phyloP scores from a whole-genome alignment of 202 grass and related monocot genomes.

The Brachypodium distachyon region DNA sequence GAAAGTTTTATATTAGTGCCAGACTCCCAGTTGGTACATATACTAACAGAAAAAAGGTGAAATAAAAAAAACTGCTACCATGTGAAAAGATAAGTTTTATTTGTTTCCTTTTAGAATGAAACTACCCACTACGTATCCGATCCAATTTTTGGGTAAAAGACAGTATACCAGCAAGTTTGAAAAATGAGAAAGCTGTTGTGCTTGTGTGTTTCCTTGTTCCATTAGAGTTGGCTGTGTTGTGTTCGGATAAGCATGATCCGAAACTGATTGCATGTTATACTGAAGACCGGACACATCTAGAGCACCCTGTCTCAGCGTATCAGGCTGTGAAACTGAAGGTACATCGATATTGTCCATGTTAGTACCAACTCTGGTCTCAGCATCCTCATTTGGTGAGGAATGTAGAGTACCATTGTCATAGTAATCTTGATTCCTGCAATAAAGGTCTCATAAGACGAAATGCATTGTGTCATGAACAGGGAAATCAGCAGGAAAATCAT shows the following conservation, averaged over 20 bases:
- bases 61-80: background rate
- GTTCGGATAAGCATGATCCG: constrained; percentile 60
- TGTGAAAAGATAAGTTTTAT: background rate
- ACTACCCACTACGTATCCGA: background rate
- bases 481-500: background rate
- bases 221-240: constrained; percentile 50
- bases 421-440: constrained; percentile 78
- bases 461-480: background rate
- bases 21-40: background rate
- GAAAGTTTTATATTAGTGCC: background rate
- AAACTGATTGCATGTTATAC: constrained; percentile 66
- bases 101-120: background rate
- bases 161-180: constrained; percentile 75
- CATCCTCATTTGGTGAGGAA: constrained; percentile 40
- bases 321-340: constrained; percentile 66
- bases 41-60: background rate
- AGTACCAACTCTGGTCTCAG: constrained; percentile 33
- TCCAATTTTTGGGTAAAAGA: background rate
- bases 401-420: constrained; percentile 44
- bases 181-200: constrained; percentile 65
- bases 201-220: constrained; percentile 63
- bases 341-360: constrained; percentile 54
- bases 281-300: constrained; percentile 60
- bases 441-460: constrained; percentile 1
- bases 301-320: constrained; percentile 50